A percentile compares a stretch with the other conserved stretches of the same genome.
Evolutionary conservation across 345 rosid species (phyloP).

Genomic region (Populus tremula): DNA sequence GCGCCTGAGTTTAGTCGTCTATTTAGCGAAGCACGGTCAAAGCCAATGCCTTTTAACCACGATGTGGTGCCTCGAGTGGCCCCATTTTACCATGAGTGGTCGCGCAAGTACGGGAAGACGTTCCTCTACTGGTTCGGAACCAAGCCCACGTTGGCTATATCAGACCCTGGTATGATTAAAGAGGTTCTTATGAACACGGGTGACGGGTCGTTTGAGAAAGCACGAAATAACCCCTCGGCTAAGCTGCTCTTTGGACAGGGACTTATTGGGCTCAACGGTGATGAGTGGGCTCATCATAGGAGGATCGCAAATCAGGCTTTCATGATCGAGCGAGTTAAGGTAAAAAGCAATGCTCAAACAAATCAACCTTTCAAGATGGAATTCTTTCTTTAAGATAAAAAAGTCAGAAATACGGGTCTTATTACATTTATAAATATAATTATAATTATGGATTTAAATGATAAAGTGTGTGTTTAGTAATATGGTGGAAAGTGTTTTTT

Average conservation of each 20-base stretch:
- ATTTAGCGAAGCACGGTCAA: constrained; percentile 36
- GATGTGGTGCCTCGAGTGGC: constrained; percentile 42
- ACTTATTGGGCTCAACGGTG: constrained; percentile 40
- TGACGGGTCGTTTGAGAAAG: constrained; percentile 44
- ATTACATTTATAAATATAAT: no score
- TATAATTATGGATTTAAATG: no score
- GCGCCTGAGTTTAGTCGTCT: constrained; percentile 46
- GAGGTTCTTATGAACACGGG: constrained; percentile 39
- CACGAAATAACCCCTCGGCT: constrained; percentile 18
- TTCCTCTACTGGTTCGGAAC: constrained; percentile 70
- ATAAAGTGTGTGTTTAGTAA: no score
- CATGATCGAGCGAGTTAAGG: constrained; percentile 52
- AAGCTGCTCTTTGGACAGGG: constrained; percentile 43
- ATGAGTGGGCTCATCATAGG: constrained; percentile 53
- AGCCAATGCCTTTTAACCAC: constrained; percentile 40
- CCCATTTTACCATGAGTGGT: constrained; percentile 64
- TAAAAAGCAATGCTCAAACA: neutral
- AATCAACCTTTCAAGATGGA: no score
- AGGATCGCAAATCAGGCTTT: constrained; percentile 53
- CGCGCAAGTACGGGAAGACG: constrained; percentile 43
- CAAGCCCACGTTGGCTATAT: constrained; percentile 51
- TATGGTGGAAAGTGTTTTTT: no score
- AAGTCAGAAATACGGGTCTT: no score
- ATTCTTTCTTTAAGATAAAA: no score
- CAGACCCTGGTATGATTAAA: constrained; percentile 59